A percentile compares a stretch with the other conserved stretches of the same genome.
These are phyloP conservation scores for Aspergillus steynii DNA, from an alignment of 495 filamentous ascomycete species.

Conservation along the genomic window DNA sequence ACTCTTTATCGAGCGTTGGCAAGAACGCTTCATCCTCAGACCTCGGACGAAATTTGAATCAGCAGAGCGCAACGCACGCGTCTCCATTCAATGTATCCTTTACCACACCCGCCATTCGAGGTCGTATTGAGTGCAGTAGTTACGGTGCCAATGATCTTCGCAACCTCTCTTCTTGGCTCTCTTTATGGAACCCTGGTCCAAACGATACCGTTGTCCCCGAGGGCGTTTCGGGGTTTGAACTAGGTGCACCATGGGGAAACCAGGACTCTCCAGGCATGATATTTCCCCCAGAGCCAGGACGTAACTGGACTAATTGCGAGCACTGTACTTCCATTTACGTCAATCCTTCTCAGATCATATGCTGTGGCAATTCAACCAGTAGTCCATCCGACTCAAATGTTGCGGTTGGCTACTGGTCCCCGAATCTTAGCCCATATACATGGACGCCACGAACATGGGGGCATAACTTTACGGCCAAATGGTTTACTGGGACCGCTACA, in stretches of 20 bases:
- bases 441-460: conserved; percentile 18
- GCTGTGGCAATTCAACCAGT: conserved; percentile 32
- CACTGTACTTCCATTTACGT: conserved; percentile 26
- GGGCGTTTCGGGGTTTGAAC: conserved; percentile 17
- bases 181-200: conserved; percentile 9
- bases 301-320: conserved; percentile 12
- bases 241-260: conserved; percentile 9
- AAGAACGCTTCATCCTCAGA: neutral
- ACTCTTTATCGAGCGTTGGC: neutral
- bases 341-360: conserved; percentile 22
- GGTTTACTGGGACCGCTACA: conserved; percentile 18
- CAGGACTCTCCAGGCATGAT: conserved; percentile 9
- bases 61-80: neutral
- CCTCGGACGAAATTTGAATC: neutral
- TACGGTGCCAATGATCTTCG: conserved; percentile 4
- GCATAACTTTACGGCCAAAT: conserved; percentile 36
- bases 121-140: conserved; percentile 31
- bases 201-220: neutral
- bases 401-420: conserved; percentile 31
- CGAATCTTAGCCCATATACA: conserved; percentile 11
- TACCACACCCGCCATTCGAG: conserved; percentile 29
- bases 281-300: conserved; percentile 4
- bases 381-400: conserved; percentile 14
- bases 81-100: conserved; percentile 26
- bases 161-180: conserved; percentile 28